Evolutionary conservation across 306 rosid species (phyloP), one percentile per base, ranked within the genome.

Genomic region (Vicia faba): DNA sequence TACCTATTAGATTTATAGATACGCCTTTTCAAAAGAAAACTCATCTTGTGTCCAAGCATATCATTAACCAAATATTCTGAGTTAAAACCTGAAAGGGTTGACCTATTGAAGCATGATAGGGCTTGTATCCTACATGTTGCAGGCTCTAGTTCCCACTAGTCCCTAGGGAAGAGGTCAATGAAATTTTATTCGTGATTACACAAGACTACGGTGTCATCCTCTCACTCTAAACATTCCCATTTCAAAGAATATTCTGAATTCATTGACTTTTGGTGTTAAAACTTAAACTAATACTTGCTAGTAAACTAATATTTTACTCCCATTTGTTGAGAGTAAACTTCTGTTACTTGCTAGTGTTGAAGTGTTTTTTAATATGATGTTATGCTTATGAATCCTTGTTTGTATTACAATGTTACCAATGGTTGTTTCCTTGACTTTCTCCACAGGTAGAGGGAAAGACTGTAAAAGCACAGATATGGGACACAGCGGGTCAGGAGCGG

Each of bases 381-480:
- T 19, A 16, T 39, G 50, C 39, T 39, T 63, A n/a, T 50, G 41
- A 53, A 29, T 20, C 15, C n/a, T 19, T 31, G 29, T 33, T 62
- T 61, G 53, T n/a, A 18, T 57, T 28, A 13, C 36, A 20, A 20
- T 71, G 15, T 33, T 65, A 28, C 12, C 40, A 11, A 68, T 69
- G 61, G 29, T 41, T 55, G 38, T 69, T 64, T 61, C 44, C 36
- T 53, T 59, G 16, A 43, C 23, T 51, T n/a, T 4, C 15, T 36
- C 25, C 41, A 20, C 84, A 93, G 98, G 98, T 89, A 25, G 97
- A 93, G 59, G 98, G 98, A 71, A 93, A 93, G 78, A 89, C 98
- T 11, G 96, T 93, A 12, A 93, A 93, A 82, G 97, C 98, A 59
- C 98, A 93, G 77, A 93, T 93, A 70, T 93, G 98, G 98, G 98